Base-by-base conservation (phyloP, 1,139 yeast species). In the Blastobotrys raffinosifermentans region DNA sequence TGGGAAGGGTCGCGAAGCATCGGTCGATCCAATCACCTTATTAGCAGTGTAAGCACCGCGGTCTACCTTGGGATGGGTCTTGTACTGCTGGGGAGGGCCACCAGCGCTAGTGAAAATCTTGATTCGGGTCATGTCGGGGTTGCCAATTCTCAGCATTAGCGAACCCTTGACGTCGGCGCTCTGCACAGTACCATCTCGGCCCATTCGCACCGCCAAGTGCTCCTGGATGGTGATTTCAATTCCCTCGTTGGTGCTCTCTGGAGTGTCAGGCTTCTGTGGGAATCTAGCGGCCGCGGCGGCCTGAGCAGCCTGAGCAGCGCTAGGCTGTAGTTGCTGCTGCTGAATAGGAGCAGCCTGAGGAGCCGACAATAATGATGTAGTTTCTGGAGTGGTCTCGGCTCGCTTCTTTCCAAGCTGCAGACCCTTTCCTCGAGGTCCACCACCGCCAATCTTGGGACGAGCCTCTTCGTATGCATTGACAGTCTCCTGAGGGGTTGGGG, bases 1-100 rank as follows among this genome's bases (percentile, higher is more conserved):
- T 31, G 97, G 97, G 74, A 91, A 89, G 19, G 87, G 75, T 54
- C 86, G 84, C 29, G 73, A 58, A 38, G 77, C 67, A 57, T 87
- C 94, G 57, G 83, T 85, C 53, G 89, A 74, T 1, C 82, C 81
- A 55, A 91, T 77, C 29, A 73, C 63, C 45, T 73, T 70, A 20
- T 69, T 61, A 17, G 70, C 60, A 32, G 73, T 69, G 61, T 89
- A 91, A 53, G 75, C 63, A 34, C 67, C 68, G 57, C 85, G 80
- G 66, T 91, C 96, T 48, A 91, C 94, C 59, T 89, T 87, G 46
- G 98, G 98, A 66, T 91, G 96, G 19, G 97, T 86, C 62, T 89
- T 89, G 69, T 77, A 91, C 57, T 80, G 91, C 39, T 77, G 71
- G 14, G 67, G 60, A 30, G 67, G 64, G 37, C 68, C 69, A 32